Evolutionary conservation across 2,329 filamentous ascomycete genomes (phyloP).

Genomic region (Cadophora sp.): DNA sequence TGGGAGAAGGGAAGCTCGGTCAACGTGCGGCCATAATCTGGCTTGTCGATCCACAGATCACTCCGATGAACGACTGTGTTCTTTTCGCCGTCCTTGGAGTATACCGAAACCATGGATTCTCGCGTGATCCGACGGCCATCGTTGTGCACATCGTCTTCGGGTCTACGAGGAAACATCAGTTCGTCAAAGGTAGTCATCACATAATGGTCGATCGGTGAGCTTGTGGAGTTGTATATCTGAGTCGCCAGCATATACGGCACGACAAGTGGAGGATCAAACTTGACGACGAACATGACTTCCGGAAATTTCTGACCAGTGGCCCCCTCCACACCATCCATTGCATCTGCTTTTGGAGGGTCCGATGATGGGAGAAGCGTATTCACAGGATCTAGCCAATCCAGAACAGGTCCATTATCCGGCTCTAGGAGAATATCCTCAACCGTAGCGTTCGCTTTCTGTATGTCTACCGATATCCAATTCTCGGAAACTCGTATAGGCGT

Average conservation of each 20-base stretch:
- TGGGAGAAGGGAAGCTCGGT: conserved; percentile 78
- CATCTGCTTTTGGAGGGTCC: conserved; percentile 54
- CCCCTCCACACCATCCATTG: conserved; percentile 61
- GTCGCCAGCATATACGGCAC: conserved; percentile 70
- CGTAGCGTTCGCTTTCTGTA: conserved; percentile 63
- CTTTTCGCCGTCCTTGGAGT: conserved; percentile 38
- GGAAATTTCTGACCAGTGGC: conserved; percentile 61
- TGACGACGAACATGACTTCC: conserved; percentile 76
- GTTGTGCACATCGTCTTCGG: conserved; percentile 56
- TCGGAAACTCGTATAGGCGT: conserved; percentile 73
- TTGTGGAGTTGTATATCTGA: conserved; percentile 65
- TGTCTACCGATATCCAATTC: conserved; percentile 72
- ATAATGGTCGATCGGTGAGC: conserved; percentile 64
- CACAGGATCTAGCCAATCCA: conserved; percentile 78
- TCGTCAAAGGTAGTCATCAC: conserved; percentile 53
- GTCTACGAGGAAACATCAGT: conserved; percentile 60
- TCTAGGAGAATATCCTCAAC: conserved; percentile 51
- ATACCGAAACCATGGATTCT: conserved; percentile 55
- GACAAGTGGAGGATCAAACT: conserved; percentile 75
- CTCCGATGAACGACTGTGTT: conserved; percentile 55
- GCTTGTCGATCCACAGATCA: conserved; percentile 73
- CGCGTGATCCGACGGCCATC: conserved; percentile 63
- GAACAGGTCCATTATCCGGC: conserved; percentile 48
- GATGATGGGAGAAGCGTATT: conserved; percentile 62
- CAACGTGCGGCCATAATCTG: conserved; percentile 72